Percentiles rank a stretch among this genome's conserved stretches.
Evolutionary conservation across 257 asterid genomes (phyloP).

Genomic region (Leptodermis oblonga): DNA sequence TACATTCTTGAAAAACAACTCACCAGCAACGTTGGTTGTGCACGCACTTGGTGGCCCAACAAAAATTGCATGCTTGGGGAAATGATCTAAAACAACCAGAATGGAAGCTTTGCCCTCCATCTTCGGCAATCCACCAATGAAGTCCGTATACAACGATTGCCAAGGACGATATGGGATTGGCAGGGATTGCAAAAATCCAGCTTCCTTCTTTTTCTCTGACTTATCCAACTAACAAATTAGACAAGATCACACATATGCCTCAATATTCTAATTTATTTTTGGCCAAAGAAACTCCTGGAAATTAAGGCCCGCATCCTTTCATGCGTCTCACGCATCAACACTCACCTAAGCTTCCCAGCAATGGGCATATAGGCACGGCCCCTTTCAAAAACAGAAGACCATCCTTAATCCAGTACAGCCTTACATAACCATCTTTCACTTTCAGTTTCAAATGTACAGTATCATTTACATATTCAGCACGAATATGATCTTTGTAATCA

Average conservation of each 20-base stretch:
- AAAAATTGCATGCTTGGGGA: not conserved
- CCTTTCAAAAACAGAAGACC: not conserved
- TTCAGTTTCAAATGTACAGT: no score
- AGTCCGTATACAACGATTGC: not conserved
- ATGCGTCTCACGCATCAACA: not conserved
- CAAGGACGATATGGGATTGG: not conserved
- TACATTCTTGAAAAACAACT: not conserved
- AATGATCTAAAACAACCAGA: not conserved
- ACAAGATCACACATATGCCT: not conserved
- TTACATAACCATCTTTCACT: no score
- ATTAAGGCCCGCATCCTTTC: not conserved
- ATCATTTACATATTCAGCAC: no score
- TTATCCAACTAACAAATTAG: not conserved
- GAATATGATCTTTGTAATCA: no score
- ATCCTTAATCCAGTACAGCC: not conserved
- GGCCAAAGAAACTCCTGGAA: not conserved
- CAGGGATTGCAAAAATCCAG: not conserved
- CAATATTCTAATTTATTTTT: not conserved
- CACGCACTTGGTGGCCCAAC: not conserved
- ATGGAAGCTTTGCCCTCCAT: not conserved
- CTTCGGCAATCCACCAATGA: not conserved
- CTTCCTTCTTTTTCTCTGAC: not conserved
- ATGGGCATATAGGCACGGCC: not conserved
- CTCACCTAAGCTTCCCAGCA: not conserved
- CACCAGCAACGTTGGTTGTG: not conserved